A percentile compares a stretch with the other conserved stretches of the same genome.
Evolutionary conservation across 108 stramenopile species (phyloP).

Genomic region (Schizochytrium sp.): DNA sequence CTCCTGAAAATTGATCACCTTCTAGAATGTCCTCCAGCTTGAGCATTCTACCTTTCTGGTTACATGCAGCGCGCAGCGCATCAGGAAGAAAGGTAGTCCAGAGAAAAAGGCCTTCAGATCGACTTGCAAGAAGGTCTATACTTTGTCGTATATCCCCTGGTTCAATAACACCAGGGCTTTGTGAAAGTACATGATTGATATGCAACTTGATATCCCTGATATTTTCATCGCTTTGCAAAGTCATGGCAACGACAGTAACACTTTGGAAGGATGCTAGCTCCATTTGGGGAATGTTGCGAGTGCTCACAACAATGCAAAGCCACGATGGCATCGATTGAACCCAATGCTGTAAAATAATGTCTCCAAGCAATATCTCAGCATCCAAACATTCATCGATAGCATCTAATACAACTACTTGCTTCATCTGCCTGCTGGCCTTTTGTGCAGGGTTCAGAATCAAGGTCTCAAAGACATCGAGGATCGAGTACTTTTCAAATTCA

Average conservation of each 20-base stretch:
- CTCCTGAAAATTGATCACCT: neutral
- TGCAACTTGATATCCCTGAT: neutral
- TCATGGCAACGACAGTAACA: neutral
- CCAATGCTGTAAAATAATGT: neutral
- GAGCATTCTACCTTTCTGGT: neutral
- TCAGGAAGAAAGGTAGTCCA: neutral
- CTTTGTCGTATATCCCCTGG: neutral
- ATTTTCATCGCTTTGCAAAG: neutral
- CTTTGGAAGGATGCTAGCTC: neutral
- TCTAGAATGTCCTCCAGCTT: neutral
- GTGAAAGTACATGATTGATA: neutral
- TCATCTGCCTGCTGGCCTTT: neutral
- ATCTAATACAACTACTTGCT: neutral
- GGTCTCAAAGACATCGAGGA: neutral
- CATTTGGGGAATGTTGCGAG: neutral
- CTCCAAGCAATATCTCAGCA: neutral
- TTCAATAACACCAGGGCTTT: neutral
- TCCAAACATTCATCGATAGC: neutral
- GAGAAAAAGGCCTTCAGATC: neutral
- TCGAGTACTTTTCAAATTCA: neutral
- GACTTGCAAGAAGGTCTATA: neutral
- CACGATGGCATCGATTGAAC: neutral
- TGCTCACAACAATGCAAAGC: neutral
- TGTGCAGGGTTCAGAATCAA: neutral
- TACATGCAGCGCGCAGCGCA: neutral